Conservation (phyloP, 78 protist species). For the Dictyostelium brefeldianum region DNA sequence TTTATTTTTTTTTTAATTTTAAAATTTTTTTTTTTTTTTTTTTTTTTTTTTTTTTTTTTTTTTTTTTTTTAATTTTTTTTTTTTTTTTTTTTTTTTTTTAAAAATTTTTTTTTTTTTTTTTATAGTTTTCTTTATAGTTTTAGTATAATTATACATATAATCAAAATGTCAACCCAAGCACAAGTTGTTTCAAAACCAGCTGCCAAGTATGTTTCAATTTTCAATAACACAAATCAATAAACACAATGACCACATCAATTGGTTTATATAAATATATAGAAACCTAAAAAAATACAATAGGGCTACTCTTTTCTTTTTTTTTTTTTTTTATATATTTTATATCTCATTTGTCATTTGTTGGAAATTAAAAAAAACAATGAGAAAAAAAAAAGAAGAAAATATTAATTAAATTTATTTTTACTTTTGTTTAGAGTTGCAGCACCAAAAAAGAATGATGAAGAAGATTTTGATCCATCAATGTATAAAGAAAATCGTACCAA, state of each 20-base stretch:
- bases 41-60: neutral
- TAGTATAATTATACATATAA: neutral
- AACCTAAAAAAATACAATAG: too few species aligned
- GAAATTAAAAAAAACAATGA: neutral
- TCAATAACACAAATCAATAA: neutral
- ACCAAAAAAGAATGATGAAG: slow-evolving; percentile 49
- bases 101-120: too few species aligned
- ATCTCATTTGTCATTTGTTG: too few species aligned
- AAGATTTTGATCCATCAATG: slow-evolving; percentile 78
- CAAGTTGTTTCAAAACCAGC: slow-evolving; percentile 4
- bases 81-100: too few species aligned
- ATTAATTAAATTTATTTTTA: neutral
- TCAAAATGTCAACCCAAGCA: slow-evolving; percentile 13
- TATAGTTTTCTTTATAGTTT: too few species aligned
- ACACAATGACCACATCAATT: too few species aligned
- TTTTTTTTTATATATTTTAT: too few species aligned
- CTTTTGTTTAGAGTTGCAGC: slow-evolving; percentile 17
- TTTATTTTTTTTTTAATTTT: neutral
- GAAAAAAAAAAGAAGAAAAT: neutral
- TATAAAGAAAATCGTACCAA: slow-evolving; percentile 75
- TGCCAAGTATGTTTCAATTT: neutral
- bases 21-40: neutral
- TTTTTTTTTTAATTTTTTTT: too few species aligned
- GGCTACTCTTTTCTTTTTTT: too few species aligned
- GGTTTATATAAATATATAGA: too few species aligned